Evolutionary conservation across 2,329 filamentous ascomycete genomes (phyloP).

Genomic region (Trichoderma oligosporum): DNA sequence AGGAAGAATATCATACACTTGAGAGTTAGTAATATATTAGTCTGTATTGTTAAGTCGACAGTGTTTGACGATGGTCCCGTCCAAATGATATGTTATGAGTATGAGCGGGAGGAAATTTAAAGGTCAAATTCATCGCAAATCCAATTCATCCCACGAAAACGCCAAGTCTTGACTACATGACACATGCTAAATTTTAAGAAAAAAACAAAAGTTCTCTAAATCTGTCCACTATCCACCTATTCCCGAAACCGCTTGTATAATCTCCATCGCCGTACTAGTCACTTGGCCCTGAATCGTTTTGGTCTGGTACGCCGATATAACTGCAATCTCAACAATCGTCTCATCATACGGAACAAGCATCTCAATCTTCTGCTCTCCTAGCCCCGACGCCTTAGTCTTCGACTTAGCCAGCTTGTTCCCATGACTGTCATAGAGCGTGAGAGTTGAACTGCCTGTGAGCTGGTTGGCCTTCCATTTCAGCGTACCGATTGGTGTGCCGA

Average conservation of each 20-base stretch:
- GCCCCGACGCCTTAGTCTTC: background rate
- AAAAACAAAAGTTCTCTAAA: too few species aligned
- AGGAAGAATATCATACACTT: background rate
- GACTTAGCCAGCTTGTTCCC: conserved; percentile 6
- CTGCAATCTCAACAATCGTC: background rate
- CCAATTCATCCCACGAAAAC: background rate
- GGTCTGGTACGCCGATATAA: conserved; percentile 1
- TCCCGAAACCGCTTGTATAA: background rate
- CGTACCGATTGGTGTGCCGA: background rate
- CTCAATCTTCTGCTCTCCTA: background rate
- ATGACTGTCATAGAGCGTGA: background rate
- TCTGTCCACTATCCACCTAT: background rate
- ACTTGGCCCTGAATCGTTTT: background rate
- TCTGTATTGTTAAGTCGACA: background rate
- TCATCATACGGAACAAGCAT: background rate
- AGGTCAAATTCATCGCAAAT: background rate
- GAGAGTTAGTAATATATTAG: background rate
- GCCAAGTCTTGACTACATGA: background rate
- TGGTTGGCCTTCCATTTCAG: conserved; percentile 4
- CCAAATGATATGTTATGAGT: too few species aligned
- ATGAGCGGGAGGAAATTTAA: too few species aligned
- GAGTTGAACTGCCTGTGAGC: background rate
- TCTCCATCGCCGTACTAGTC: background rate
- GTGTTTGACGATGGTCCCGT: background rate
- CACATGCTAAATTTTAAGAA: background rate